Conservation (phyloP, 441 rosid species). For the Bruguiera hainesii region DNA sequence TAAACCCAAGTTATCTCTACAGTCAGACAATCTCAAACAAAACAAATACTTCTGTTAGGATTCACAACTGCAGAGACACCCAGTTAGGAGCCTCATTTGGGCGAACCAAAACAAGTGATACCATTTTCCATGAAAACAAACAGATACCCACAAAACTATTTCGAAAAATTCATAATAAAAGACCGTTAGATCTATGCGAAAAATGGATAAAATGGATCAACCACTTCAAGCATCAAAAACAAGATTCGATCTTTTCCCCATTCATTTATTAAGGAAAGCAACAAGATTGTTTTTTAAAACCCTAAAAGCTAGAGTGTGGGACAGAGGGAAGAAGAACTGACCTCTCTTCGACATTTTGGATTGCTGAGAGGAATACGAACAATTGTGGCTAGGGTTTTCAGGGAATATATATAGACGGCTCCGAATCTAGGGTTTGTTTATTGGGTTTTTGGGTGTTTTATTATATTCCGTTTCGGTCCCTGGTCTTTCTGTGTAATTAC, state of each 20-base stretch:
- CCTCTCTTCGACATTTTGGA: constrained; percentile 72
- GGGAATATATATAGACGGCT: constrained; percentile 14
- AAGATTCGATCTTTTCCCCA: no score
- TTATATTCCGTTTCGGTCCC: constrained; percentile 8
- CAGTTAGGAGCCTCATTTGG: no score
- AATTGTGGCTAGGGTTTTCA: neutral
- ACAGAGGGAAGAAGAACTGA: constrained; percentile 4
- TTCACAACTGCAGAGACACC: no score
- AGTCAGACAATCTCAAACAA: neutral
- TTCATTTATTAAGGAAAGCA: neutral
- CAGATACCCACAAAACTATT: no score
- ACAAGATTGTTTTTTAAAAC: neutral
- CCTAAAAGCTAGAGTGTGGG: no score
- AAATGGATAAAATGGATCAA: no score
- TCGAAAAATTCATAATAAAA: no score
- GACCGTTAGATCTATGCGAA: no score
- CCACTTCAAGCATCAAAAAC: no score
- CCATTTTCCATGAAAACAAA: neutral
- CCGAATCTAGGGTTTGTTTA: constrained; percentile 24
- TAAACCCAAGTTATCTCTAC: neutral
- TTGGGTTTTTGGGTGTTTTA: no score
- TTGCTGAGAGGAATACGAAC: constrained; percentile 23
- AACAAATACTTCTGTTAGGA: neutral
- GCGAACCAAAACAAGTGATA: neutral
- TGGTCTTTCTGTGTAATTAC: neutral